phyloP scores from a whole-genome alignment of 2,329 filamentous ascomycete species.

The Lasiodiplodia sp. region DNA sequence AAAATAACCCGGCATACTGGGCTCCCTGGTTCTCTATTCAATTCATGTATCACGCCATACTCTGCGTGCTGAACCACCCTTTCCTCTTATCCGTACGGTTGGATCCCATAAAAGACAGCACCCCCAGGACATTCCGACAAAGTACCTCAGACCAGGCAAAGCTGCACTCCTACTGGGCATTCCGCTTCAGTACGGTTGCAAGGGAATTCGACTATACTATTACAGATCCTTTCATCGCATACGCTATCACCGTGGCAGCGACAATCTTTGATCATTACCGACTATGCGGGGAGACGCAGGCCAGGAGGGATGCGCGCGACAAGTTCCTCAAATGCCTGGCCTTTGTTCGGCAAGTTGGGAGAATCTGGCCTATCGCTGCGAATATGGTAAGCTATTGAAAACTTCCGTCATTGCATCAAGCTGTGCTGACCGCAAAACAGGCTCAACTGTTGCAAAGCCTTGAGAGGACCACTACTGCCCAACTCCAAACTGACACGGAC shows the following conservation, averaged over 20 bases:
- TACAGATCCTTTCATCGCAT: constrained; percentile 57
- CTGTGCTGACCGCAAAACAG: not conserved
- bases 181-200: constrained; percentile 59
- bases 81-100: constrained; percentile 60
- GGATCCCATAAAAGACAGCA: constrained; percentile 61
- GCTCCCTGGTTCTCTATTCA: constrained; percentile 62
- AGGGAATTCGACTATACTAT: constrained; percentile 55
- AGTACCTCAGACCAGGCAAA: constrained; percentile 61
- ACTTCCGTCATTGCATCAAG: too few relatives aligned
- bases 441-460: not conserved
- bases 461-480: constrained; percentile 9
- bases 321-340: constrained; percentile 55
- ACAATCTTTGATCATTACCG: constrained; percentile 64
- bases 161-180: constrained; percentile 61
- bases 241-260: constrained; percentile 60
- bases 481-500: not conserved
- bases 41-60: constrained; percentile 61
- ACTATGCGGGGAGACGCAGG: constrained; percentile 52
- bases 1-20: constrained; percentile 59
- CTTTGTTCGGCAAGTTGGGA: constrained; percentile 50
- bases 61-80: constrained; percentile 62
- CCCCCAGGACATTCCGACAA: constrained; percentile 49
- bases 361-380: constrained; percentile 55
- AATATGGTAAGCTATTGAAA: constrained; percentile 37
- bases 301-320: constrained; percentile 52